Evolutionary conservation across 2,329 filamentous ascomycete genomes (phyloP), one percentile per base, ranked within the genome.

Genomic region (Phaeosphaeriaceae sp.): DNA sequence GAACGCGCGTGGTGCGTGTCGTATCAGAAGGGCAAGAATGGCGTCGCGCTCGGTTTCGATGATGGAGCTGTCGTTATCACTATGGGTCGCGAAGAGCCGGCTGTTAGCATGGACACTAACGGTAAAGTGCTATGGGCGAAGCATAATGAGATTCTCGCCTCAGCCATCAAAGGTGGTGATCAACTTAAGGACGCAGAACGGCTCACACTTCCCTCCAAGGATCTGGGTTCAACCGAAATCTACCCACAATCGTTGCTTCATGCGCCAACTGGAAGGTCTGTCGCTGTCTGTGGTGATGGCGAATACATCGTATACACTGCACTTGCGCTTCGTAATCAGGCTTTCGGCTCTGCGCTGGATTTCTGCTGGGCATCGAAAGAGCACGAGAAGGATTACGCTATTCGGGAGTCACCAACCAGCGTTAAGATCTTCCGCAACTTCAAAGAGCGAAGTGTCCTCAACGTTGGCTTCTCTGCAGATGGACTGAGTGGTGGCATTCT

Each of bases 221-320:
- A 99, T 58, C 85, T 99, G 37, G 94, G 94, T 29, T 94, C 89
- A 29, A 97, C 93, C 71, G 94, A 99, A 77, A 88, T 99, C 35
- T 99, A 97, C 74, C 94, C 94, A 1, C 92, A 97, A 70, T 96
- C 92, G 0, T 83, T 99, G 42, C 84, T 91, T 29, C 94, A 99
- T 77, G 97, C 92, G n/a, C 90, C 94, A 29, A 99, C 99, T 64
- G 92, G 92, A 42, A 86, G 92, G 52, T 94, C 94, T 61, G 90
- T 94, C 40, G 89, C 89, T 15, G 87, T 92, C 2, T 97, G 93
- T 60, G 94, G 94, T 60, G 94, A 99, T 71, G 94, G 94, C 55
- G 94, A 99, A 76, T 99, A 97, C 77, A 97, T 97, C 73, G 96
- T 97, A 67, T 97, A 97, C 79, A 97, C 94, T 21, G 92, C 94